Percentiles rank a stretch among this genome's conserved stretches.
Evolutionary conservation across 352 stramenopile genomes (phyloP).

Genomic region (Pythium aphanidermatum): DNA sequence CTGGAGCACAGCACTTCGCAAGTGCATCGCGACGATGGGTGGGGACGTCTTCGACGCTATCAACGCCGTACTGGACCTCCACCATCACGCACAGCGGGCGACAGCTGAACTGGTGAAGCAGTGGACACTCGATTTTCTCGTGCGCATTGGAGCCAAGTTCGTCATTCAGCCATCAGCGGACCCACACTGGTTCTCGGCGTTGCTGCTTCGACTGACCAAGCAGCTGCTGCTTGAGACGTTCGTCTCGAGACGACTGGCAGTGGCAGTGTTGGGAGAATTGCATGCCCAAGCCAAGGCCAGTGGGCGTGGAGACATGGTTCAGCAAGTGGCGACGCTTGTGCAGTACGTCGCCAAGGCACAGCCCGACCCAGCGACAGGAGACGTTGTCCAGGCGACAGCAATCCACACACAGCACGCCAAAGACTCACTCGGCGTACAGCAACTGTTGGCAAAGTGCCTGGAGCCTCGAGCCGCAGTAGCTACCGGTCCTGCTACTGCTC

Average conservation of each 20-base stretch:
- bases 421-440: constrained; percentile 31
- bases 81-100: constrained; percentile 24
- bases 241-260: constrained; percentile 36
- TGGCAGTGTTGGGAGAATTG: constrained; percentile 33
- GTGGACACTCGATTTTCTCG: constrained; percentile 51
- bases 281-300: constrained; percentile 27
- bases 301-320: constrained; percentile 17
- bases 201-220: constrained; percentile 47
- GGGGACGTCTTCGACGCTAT: constrained; percentile 42
- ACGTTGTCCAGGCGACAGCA: constrained; percentile 20
- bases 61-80: constrained; percentile 48
- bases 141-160: constrained; percentile 27
- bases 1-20: constrained; percentile 52
- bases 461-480: constrained; percentile 1
- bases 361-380: not conserved
- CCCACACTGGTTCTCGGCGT: constrained; percentile 24
- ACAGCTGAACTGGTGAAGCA: constrained; percentile 43
- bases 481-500: not conserved
- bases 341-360: constrained; percentile 22
- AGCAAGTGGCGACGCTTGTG: constrained; percentile 33
- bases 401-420: constrained; percentile 29
- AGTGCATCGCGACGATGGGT: constrained; percentile 29
- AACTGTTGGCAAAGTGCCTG: constrained; percentile 20
- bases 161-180: constrained; percentile 16
- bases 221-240: constrained; percentile 47